A percentile compares a stretch with the other conserved stretches of the same genome.
Evolutionary conservation across 805 yeast genomes (phyloP).

Genomic region (Schwanniomyces vanrijiae): DNA sequence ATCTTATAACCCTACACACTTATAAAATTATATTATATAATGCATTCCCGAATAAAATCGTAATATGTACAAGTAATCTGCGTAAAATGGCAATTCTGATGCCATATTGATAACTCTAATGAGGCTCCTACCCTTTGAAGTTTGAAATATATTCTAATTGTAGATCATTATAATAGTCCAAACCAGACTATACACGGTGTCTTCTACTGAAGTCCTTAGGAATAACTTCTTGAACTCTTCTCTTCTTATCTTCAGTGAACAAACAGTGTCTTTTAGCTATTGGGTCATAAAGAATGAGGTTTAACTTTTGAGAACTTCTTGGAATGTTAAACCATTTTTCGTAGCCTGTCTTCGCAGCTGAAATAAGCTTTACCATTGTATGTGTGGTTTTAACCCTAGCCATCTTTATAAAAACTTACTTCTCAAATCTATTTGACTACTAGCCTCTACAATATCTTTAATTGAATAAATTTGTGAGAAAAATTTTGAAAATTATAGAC

Average conservation of each 20-base stretch:
- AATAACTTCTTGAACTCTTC: constrained; percentile 61
- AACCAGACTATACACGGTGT: constrained; percentile 14
- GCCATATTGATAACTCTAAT: background rate
- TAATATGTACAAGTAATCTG: background rate
- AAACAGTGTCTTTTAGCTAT: constrained; percentile 85
- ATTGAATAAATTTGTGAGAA: background rate
- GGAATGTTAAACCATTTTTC: constrained; percentile 78
- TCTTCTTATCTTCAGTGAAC: constrained; percentile 83
- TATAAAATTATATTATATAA: background rate
- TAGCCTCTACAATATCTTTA: background rate
- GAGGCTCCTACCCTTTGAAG: background rate
- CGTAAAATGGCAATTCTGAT: background rate
- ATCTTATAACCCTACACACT: background rate
- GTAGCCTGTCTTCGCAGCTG: constrained; percentile 89
- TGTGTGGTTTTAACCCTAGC: constrained; percentile 71
- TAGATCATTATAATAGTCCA: background rate
- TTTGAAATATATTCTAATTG: background rate
- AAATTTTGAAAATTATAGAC: constrained; percentile 4
- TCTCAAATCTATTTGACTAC: background rate
- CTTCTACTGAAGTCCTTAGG: constrained; percentile 36
- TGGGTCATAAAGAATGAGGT: constrained; percentile 86
- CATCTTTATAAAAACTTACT: constrained; percentile 11
- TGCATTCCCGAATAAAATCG: background rate
- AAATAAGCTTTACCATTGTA: constrained; percentile 80
- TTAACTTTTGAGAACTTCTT: constrained; percentile 75